Conservation (phyloP, 1,284 basidiomycete genomes). For the Cystobasidiaceae sp. region DNA sequence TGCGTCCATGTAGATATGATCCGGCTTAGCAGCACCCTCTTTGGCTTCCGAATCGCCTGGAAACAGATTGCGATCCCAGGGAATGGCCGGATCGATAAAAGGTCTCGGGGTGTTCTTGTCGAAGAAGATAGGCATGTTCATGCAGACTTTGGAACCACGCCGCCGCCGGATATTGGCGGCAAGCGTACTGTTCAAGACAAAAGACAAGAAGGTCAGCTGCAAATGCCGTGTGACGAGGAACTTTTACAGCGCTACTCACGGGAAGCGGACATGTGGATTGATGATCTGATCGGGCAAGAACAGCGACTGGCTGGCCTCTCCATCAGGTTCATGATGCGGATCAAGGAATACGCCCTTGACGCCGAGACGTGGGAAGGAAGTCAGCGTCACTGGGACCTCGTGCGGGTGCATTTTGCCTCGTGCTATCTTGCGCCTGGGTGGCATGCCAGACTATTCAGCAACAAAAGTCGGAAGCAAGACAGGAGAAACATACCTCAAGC, state of each 20-base stretch:
- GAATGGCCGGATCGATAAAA: constrained; percentile 84
- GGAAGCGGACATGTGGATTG: constrained; percentile 95
- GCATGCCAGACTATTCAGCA: too few relatives aligned
- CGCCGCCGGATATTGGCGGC: constrained; percentile 91
- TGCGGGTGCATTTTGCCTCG: constrained; percentile 74
- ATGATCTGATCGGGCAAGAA: constrained; percentile 95
- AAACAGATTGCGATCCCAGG: constrained; percentile 72
- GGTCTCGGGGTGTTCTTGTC: constrained; percentile 81
- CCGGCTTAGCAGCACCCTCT: constrained; percentile 72
- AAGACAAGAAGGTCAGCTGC: not conserved
- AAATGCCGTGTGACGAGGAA: not conserved
- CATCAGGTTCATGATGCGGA: constrained; percentile 71
- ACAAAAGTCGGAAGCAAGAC: too few relatives aligned
- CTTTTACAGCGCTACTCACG: constrained; percentile 61
- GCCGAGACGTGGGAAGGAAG: constrained; percentile 90
- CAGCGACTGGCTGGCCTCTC: constrained; percentile 78
- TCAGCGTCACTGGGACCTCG: constrained; percentile 88
- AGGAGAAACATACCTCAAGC: too few relatives aligned
- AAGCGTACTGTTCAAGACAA: constrained; percentile 61
- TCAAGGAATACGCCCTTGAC: constrained; percentile 83
- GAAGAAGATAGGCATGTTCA: constrained; percentile 89
- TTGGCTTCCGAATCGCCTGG: constrained; percentile 82
- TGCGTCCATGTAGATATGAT: constrained; percentile 97
- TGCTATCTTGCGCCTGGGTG: constrained; percentile 69
- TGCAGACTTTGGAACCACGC: constrained; percentile 87